Base-by-base conservation (phyloP, 257 asterid genomes). In the Solanum corneliomulleri region DNA sequence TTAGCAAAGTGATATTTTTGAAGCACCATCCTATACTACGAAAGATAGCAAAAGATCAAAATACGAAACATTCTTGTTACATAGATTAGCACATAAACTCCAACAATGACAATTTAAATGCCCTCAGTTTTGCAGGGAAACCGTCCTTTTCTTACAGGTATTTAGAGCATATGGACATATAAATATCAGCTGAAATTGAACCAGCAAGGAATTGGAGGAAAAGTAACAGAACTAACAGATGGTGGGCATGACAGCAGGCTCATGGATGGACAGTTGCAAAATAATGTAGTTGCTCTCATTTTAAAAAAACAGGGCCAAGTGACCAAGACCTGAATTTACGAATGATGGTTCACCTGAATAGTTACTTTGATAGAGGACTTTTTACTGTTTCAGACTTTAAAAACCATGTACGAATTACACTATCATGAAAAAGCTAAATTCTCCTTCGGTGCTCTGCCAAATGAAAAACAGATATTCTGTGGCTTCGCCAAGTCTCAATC, bases 1-100 rank as follows among this genome's bases (percentile, higher is more conserved):
- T 93, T 88, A 96, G 91, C 88, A 74, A 72, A 56, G 49, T 41
- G 69, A 49, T 29, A 49, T 49, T 81, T 81, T 49, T 47, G 68
- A 80, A 49, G 85, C 44, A 81, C 45, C 45, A 31, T 18, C 37
- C 13, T 81, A 81, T 49, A 81, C 31, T 16, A 31, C 8, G 7
- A 81, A 81, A 31, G 85, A 49, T 29, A 49, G 85, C 21, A 81
- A 49, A 69, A 49, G 69, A 49, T 47, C 12, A 31, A 18, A 81
- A 1, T 6, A 80, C 18, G 44, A 80, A 81, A 31, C 31, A 81
- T 49, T 81, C 69, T 81, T 49, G 45, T 81, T 33, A 29, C 69
- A 81, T 29, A 81, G 69, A 81, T 81, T 81, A 49, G 85, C 44
- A 81, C 39, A 81, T 81, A 49, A 81, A 31, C 44, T 81, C 85